phyloP scores from a whole-genome alignment of 2,329 filamentous ascomycete genomes.

The Cladorrhinum sp. region DNA sequence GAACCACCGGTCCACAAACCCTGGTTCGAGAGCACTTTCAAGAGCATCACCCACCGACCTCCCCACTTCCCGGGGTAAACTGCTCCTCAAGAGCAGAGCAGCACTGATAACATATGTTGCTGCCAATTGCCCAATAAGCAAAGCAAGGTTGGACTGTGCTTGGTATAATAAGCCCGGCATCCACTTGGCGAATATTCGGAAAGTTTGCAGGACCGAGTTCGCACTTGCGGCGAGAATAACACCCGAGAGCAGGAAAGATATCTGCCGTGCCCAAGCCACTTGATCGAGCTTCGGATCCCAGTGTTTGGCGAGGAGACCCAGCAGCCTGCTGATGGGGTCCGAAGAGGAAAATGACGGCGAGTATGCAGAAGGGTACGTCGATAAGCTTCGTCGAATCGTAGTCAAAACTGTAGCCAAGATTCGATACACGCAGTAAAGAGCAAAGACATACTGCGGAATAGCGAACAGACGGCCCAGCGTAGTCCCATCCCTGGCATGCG shows the following conservation, averaged over 20 bases:
- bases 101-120: slow-evolving; percentile 84
- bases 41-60: slow-evolving; percentile 74
- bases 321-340: slow-evolving; percentile 80
- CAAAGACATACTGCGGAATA: slow-evolving; percentile 65
- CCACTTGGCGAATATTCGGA: slow-evolving; percentile 75
- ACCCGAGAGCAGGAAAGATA: slow-evolving; percentile 78
- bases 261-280: slow-evolving; percentile 77
- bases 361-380: slow-evolving; percentile 44
- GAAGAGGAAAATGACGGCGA: slow-evolving; percentile 60
- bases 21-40: slow-evolving; percentile 69
- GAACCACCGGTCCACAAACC: slow-evolving; percentile 79
- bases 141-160: slow-evolving; percentile 72
- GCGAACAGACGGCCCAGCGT: slow-evolving; percentile 62
- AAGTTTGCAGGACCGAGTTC: slow-evolving; percentile 80
- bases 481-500: slow-evolving; percentile 66
- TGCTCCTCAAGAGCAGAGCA: slow-evolving; percentile 72
- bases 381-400: slow-evolving; percentile 54
- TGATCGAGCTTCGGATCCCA: slow-evolving; percentile 82
- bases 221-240: slow-evolving; percentile 80
- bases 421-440: slow-evolving; percentile 80
- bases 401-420: slow-evolving; percentile 70
- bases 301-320: slow-evolving; percentile 76
- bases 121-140: slow-evolving; percentile 75
- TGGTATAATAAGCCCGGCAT: slow-evolving; percentile 69
- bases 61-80: slow-evolving; percentile 73